These are phyloP conservation scores for Coleophoma crateriformis DNA, from an alignment of 2,329 filamentous ascomycete species.

Conservation along the genomic window DNA sequence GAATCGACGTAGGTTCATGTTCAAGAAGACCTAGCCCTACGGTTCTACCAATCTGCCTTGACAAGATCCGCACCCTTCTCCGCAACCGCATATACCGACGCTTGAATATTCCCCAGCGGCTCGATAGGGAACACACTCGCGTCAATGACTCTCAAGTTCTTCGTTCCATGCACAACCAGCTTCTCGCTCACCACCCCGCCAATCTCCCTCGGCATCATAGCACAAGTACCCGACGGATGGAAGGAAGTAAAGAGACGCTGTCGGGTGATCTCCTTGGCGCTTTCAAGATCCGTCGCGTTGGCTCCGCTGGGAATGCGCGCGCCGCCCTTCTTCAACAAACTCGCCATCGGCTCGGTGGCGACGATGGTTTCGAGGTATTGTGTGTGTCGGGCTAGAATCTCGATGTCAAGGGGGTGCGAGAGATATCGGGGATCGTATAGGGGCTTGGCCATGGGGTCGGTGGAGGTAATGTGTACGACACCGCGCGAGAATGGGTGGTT, in stretches of 20 bases:
- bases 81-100: slow-evolving; percentile 3
- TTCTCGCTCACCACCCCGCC: slow-evolving; percentile 5
- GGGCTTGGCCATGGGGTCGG: slow-evolving; percentile 35
- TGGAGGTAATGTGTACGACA: slow-evolving; percentile 31
- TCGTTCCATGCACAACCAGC: slow-evolving; percentile 4
- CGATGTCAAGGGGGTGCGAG: slow-evolving; percentile 4
- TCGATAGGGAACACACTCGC: slow-evolving; percentile 4
- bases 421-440: slow-evolving; percentile 20
- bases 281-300: background rate
- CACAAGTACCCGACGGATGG: slow-evolving; percentile 37
- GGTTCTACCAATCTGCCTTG: background rate
- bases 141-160: slow-evolving; percentile 4
- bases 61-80: slow-evolving; percentile 43
- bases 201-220: slow-evolving; percentile 6
- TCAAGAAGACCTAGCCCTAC: no score
- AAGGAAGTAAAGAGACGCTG: background rate
- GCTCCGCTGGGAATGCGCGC: background rate
- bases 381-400: background rate
- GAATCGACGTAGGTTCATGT: no score
- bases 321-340: background rate
- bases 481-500: slow-evolving; percentile 35
- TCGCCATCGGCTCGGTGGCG: background rate
- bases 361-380: background rate
- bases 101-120: slow-evolving; percentile 2
- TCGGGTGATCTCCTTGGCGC: background rate